Conservation (phyloP, 768 basidiomycete genomes). For the Bullera alba region DNA sequence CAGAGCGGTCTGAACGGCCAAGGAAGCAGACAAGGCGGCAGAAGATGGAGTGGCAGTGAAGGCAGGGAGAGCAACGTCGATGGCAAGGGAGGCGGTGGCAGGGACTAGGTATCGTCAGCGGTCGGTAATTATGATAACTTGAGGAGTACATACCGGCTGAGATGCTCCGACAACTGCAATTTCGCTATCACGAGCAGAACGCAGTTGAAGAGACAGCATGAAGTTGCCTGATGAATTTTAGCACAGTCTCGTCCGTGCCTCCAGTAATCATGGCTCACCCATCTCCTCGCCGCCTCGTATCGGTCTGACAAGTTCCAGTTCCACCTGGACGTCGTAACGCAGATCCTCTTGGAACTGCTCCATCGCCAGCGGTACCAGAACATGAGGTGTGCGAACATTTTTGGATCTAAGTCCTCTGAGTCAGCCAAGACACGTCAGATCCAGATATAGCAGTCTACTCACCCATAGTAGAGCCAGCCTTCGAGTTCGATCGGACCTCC, state of each 20-base stretch:
- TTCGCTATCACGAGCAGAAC: slow-evolving; percentile 18
- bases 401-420: slow-evolving; percentile 30
- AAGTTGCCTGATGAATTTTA: slow-evolving; percentile 33
- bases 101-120: slow-evolving; percentile 15
- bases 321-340: slow-evolving; percentile 43
- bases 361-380: slow-evolving; percentile 23
- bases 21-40: slow-evolving; percentile 32
- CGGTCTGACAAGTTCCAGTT: slow-evolving; percentile 43
- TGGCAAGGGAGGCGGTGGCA: slow-evolving; percentile 30
- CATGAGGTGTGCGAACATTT: slow-evolving; percentile 32
- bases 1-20: slow-evolving; percentile 33
- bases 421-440: background rate
- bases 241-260: background rate
- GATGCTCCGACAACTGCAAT: slow-evolving; percentile 20
- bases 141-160: slow-evolving; percentile 24
- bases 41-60: slow-evolving; percentile 10
- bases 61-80: slow-evolving; percentile 13
- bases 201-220: slow-evolving; percentile 40
- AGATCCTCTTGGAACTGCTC: slow-evolving; percentile 36
- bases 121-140: background rate
- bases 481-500: slow-evolving; percentile 37
- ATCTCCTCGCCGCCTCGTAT: slow-evolving; percentile 20
- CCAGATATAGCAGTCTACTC: slow-evolving; percentile 1
- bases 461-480: slow-evolving; percentile 45
- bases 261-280: slow-evolving; percentile 22